Percentiles rank a stretch among this genome's conserved stretches.
These are phyloP conservation scores for Ettlia oleoabundans DNA, from an alignment of 139 green algal species.

Conservation along the genomic window DNA sequence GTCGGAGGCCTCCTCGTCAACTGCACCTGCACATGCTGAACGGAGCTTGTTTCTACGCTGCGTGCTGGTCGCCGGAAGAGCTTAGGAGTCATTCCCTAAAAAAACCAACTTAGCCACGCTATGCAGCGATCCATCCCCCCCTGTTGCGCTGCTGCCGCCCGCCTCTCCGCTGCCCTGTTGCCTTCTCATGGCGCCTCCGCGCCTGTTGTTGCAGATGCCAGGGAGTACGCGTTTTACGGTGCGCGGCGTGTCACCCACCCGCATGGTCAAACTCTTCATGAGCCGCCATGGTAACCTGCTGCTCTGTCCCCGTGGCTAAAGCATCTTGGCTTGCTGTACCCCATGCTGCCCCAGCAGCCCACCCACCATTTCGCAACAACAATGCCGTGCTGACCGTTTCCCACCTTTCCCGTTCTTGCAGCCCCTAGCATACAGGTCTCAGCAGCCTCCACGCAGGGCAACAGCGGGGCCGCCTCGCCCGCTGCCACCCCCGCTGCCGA, in stretches of 20 bases:
- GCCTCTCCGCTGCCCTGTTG: neutral
- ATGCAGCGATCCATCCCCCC: neutral
- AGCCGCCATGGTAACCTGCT: neutral
- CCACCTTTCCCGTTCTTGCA: neutral
- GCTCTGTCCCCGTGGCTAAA: neutral
- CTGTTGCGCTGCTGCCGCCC: neutral
- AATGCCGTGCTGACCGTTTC: neutral
- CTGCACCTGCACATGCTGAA: too few species aligned
- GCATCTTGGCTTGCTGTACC: neutral
- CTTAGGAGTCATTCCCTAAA: too few species aligned
- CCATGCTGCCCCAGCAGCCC: neutral
- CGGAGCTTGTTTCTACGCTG: too few species aligned
- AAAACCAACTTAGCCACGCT: too few species aligned
- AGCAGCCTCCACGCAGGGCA: neutral
- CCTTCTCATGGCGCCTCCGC: too few species aligned
- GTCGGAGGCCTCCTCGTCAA: too few species aligned
- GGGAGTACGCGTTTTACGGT: neutral
- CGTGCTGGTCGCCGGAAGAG: too few species aligned
- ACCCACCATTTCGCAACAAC: neutral
- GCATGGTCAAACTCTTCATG: slow-evolving; percentile 7
- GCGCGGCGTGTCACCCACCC: slow-evolving; percentile 14
- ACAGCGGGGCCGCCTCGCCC: neutral
- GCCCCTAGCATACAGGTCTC: neutral
- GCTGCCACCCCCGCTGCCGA: neutral
- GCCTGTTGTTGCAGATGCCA: neutral